A percentile compares a stretch with the other conserved stretches of the same genome.
Evolutionary conservation across 768 basidiomycete genomes (phyloP).

Genomic region (Mycena kentingensis): DNA sequence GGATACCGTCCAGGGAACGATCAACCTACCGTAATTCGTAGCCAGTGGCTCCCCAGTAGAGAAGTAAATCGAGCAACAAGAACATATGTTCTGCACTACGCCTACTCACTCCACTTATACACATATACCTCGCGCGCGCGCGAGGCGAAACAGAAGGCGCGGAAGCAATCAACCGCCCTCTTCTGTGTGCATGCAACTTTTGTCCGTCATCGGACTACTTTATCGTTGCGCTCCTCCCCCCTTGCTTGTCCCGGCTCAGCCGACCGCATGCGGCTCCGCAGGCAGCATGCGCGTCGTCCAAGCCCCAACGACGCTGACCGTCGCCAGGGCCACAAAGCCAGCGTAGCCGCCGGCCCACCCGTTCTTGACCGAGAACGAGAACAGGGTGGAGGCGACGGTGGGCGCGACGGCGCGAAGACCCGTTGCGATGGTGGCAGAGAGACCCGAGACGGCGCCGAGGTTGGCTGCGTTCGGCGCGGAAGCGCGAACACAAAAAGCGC

Average conservation of each 20-base stretch:
- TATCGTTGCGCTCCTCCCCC: not conserved
- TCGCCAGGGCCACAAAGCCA: not conserved
- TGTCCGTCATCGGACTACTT: not conserved
- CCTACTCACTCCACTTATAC: too few species aligned
- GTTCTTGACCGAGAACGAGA: constrained; percentile 8
- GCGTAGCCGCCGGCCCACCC: not conserved
- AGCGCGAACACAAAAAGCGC: constrained; percentile 10
- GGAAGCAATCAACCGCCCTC: not conserved
- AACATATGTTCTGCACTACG: too few species aligned
- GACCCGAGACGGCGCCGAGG: constrained; percentile 2
- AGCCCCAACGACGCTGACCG: not conserved
- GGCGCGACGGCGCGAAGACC: constrained; percentile 8
- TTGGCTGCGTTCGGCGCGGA: not conserved
- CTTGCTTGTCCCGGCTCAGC: not conserved
- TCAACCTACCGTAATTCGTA: too few species aligned
- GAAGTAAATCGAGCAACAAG: too few species aligned
- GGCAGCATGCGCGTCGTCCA: not conserved
- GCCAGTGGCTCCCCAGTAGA: too few species aligned
- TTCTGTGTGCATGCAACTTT: constrained; percentile 1
- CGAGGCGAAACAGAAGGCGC: not conserved
- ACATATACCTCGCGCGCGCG: too few species aligned
- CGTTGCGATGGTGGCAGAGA: constrained; percentile 7
- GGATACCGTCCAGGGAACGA: too few species aligned
- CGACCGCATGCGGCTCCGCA: not conserved
- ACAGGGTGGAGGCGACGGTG: constrained; percentile 7